phyloP scores from a whole-genome alignment of 768 basidiomycete genomes.

The Phanerochaete carnosa region DNA sequence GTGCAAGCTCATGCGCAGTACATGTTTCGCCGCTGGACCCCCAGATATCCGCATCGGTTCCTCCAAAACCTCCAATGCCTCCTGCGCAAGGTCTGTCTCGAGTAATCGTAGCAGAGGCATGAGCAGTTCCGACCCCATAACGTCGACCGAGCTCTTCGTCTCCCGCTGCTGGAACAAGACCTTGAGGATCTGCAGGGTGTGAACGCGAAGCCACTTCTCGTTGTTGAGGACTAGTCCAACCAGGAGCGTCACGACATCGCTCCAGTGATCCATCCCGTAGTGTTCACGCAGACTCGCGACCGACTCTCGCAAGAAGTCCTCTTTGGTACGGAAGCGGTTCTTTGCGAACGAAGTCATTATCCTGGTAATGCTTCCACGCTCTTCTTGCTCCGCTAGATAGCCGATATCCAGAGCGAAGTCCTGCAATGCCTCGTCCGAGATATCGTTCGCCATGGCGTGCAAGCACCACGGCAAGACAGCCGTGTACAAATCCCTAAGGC shows the following conservation, averaged over 20 bases:
- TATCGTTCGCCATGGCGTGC: conserved; percentile 68
- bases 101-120: conserved; percentile 88
- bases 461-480: conserved; percentile 86
- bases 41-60: conserved; percentile 80
- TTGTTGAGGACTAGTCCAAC: conserved; percentile 83
- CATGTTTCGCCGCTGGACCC: conserved; percentile 76
- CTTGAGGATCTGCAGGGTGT: conserved; percentile 86
- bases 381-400: conserved; percentile 66
- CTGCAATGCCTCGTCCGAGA: conserved; percentile 54
- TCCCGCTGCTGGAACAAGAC: conserved; percentile 85
- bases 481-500: conserved; percentile 81
- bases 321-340: conserved; percentile 83
- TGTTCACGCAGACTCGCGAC: conserved; percentile 83
- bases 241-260: conserved; percentile 81
- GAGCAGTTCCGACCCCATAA: conserved; percentile 80
- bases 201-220: conserved; percentile 77
- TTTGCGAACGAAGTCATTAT: conserved; percentile 91
- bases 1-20: conserved; percentile 91
- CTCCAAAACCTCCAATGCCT: conserved; percentile 91
- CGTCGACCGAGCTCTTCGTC: conserved; percentile 66
- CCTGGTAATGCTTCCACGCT: conserved; percentile 73
- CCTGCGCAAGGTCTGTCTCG: conserved; percentile 80
- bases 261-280: conserved; percentile 71
- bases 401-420: conserved; percentile 74
- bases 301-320: conserved; percentile 91